Conservation (phyloP, 2,329 filamentous ascomycete genomes). For the Aureobasidium sp. region DNA sequence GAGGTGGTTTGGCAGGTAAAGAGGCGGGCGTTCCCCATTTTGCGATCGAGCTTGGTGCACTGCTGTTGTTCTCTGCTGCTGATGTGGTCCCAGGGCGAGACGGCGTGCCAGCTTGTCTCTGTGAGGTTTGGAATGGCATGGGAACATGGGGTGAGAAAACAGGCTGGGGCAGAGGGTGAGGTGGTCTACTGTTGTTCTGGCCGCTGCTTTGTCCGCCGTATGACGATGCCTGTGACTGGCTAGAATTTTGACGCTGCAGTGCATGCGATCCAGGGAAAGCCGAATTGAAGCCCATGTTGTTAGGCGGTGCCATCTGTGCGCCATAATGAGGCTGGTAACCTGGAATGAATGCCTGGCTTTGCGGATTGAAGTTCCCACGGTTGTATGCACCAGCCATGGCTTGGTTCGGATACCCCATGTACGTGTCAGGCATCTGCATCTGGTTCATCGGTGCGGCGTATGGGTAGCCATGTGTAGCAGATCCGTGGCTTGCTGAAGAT, state of each 20-base stretch:
- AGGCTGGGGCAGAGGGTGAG: slow-evolving; percentile 33
- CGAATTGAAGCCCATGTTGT: neutral
- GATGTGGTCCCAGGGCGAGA: neutral
- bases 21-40: slow-evolving; percentile 50
- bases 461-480: slow-evolving; percentile 48
- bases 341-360: slow-evolving; percentile 87
- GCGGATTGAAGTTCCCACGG: slow-evolving; percentile 83
- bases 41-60: slow-evolving; percentile 40
- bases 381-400: slow-evolving; percentile 79
- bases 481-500: slow-evolving; percentile 10
- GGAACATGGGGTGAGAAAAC: slow-evolving; percentile 30
- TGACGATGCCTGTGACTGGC: slow-evolving; percentile 26
- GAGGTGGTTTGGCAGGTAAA: slow-evolving; percentile 50
- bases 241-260: slow-evolving; percentile 28
- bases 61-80: neutral
- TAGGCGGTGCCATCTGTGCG: neutral
- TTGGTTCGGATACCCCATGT: slow-evolving; percentile 57
- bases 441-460: slow-evolving; percentile 47
- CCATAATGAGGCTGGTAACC: slow-evolving; percentile 32
- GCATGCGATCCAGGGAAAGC: slow-evolving; percentile 17
- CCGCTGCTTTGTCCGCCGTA: slow-evolving; percentile 19
- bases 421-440: slow-evolving; percentile 13
- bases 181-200: slow-evolving; percentile 22
- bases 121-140: slow-evolving; percentile 21
- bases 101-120: neutral